These are phyloP conservation scores for Termitomyces heimii DNA, from an alignment of 768 basidiomycete species.

Conservation along the genomic window DNA sequence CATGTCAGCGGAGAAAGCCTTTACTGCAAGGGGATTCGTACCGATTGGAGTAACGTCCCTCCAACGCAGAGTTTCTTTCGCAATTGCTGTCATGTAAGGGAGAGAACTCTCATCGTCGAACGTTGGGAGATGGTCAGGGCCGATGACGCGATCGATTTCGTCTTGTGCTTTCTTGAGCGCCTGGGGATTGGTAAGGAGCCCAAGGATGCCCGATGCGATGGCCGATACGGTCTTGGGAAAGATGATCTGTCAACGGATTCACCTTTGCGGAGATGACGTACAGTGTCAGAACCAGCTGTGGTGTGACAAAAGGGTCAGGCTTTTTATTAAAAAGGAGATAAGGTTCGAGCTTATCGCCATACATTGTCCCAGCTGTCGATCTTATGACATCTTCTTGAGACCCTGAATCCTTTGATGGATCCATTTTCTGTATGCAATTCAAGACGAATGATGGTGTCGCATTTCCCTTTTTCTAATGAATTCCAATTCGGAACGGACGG, in stretches of 20 bases:
- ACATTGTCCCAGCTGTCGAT: neutral
- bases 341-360: neutral
- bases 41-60: slow-evolving; percentile 19
- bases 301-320: neutral
- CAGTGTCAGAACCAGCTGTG: neutral
- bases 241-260: neutral
- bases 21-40: neutral
- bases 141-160: slow-evolving; percentile 25
- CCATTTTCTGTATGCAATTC: neutral
- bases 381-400: neutral
- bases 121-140: slow-evolving; percentile 20
- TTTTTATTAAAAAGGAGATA: neutral
- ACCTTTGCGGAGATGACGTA: neutral
- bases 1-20: neutral
- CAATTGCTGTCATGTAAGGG: slow-evolving; percentile 27
- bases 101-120: slow-evolving; percentile 21
- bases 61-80: slow-evolving; percentile 27
- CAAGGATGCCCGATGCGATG: slow-evolving; percentile 20
- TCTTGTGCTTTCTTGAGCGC: slow-evolving; percentile 23
- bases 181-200: slow-evolving; percentile 22
- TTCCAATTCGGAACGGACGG: neutral
- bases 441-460: neutral
- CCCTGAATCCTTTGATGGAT: neutral
- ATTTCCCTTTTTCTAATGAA: neutral
- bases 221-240: slow-evolving; percentile 18